A percentile compares a stretch with the other conserved stretches of the same genome.
phyloP scores from a whole-genome alignment of 2,329 filamentous ascomycete genomes.

The Ilyonectria destructans region DNA sequence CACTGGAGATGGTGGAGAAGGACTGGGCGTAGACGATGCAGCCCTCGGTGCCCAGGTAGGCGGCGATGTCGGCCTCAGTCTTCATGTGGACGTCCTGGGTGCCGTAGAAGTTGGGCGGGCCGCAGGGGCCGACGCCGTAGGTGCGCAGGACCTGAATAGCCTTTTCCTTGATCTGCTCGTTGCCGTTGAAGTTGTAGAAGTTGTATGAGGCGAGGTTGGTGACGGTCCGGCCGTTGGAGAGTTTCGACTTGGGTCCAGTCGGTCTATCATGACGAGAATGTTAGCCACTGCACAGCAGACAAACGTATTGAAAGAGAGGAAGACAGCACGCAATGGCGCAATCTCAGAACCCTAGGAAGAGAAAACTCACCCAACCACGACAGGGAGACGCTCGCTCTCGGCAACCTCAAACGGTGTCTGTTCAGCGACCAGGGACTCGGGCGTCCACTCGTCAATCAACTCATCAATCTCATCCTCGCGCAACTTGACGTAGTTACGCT shows the following conservation, averaged over 20 bases:
- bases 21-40: conserved; percentile 97
- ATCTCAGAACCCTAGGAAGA: neutral
- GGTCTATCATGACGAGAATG: conserved; percentile 70
- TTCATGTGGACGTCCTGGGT: conserved; percentile 99
- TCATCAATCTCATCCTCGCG: conserved; percentile 97
- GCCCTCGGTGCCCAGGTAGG: conserved; percentile 87
- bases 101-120: conserved; percentile 97
- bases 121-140: conserved; percentile 97
- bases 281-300: neutral
- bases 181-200: conserved; percentile 96
- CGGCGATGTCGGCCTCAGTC: conserved; percentile 93
- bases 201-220: conserved; percentile 96
- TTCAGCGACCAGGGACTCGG: conserved; percentile 88
- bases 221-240: conserved; percentile 90
- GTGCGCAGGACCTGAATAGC: conserved; percentile 94
- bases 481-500: conserved; percentile 90
- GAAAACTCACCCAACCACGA: conserved; percentile 84
- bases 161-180: conserved; percentile 94
- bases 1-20: conserved; percentile 96
- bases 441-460: conserved; percentile 95
- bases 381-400: conserved; percentile 87
- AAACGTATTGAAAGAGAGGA: neutral
- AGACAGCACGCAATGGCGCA: neutral
- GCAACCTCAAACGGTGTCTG: conserved; percentile 83
- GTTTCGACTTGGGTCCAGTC: conserved; percentile 90